These are phyloP conservation scores for Thelephora aurantiotincta DNA, from an alignment of 768 basidiomycete genomes.

Conservation along the genomic window DNA sequence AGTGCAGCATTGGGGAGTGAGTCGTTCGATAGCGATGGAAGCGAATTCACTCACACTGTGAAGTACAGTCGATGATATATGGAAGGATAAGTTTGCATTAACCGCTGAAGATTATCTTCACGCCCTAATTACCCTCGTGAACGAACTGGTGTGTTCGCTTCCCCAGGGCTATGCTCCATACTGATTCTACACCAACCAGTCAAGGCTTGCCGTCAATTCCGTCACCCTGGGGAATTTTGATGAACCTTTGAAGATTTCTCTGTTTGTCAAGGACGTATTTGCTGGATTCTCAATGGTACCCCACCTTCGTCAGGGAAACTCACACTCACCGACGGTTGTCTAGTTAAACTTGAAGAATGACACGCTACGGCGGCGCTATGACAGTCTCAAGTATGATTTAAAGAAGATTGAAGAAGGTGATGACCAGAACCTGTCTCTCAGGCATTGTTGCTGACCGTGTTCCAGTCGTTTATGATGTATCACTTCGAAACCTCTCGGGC, in stretches of 20 bases:
- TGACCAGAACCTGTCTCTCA: constrained; percentile 8
- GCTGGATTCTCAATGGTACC: constrained; percentile 73
- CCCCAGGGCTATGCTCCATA: background rate
- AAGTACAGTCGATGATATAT: constrained; percentile 46
- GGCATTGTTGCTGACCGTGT: background rate
- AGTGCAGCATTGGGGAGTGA: constrained; percentile 53
- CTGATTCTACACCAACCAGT: constrained; percentile 24
- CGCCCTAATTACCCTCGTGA: constrained; percentile 62
- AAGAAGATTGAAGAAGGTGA: constrained; percentile 82
- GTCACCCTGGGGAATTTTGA: constrained; percentile 77
- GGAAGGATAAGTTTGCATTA: constrained; percentile 49
- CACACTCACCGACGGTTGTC: background rate
- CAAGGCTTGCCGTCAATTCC: constrained; percentile 64
- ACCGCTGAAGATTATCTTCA: constrained; percentile 74
- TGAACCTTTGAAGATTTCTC: constrained; percentile 62
- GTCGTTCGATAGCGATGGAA: constrained; percentile 11
- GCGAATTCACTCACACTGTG: background rate
- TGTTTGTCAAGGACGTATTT: constrained; percentile 71
- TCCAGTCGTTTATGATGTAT: constrained; percentile 76
- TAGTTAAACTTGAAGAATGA: constrained; percentile 81
- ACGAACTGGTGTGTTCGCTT: constrained; percentile 52
- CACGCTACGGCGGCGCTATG: constrained; percentile 56
- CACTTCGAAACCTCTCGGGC: constrained; percentile 43
- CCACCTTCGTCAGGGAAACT: constrained; percentile 1
- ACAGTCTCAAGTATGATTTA: constrained; percentile 75